Evolutionary conservation across 257 asterid genomes (phyloP).

Genomic region (Mitragyna speciosa): DNA sequence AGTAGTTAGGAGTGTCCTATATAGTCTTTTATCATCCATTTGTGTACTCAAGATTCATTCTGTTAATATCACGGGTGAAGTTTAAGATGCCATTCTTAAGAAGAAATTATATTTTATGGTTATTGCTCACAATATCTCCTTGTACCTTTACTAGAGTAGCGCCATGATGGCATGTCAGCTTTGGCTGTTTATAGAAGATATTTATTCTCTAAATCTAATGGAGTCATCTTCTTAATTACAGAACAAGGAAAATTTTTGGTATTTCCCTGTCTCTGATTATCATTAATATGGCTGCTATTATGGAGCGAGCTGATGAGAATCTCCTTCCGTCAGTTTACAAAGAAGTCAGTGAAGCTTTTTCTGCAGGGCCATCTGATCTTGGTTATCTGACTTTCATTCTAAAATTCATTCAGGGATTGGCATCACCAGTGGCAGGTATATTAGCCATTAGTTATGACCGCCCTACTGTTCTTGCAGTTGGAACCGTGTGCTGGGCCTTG

Average conservation of each 20-base stretch:
- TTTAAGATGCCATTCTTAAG: background rate
- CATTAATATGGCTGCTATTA: conserved; percentile 95
- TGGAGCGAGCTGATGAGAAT: conserved; percentile 99
- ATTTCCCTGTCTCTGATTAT: conserved; percentile 77
- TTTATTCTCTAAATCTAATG: background rate
- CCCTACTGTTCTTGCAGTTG: conserved; percentile 84
- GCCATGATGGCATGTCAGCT: background rate
- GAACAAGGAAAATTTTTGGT: conserved; percentile 65
- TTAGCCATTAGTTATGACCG: conserved; percentile 85
- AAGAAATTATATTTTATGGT: background rate
- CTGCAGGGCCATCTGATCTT: conserved; percentile 94
- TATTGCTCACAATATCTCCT: background rate
- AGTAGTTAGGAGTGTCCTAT: background rate
- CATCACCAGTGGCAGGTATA: conserved; percentile 91
- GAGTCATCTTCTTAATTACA: conserved; percentile 24
- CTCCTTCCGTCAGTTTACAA: conserved; percentile 98
- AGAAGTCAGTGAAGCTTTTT: conserved; percentile 95
- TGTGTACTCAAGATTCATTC: background rate
- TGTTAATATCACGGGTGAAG: background rate
- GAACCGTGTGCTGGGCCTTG: conserved; percentile 90
- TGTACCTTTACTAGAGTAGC: background rate
- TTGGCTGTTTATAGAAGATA: background rate
- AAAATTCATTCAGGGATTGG: conserved; percentile 84
- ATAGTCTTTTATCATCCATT: background rate
- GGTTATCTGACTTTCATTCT: conserved; percentile 89